phyloP scores from a whole-genome alignment of 805 yeast genomes.

The Candida jianshihensis region DNA sequence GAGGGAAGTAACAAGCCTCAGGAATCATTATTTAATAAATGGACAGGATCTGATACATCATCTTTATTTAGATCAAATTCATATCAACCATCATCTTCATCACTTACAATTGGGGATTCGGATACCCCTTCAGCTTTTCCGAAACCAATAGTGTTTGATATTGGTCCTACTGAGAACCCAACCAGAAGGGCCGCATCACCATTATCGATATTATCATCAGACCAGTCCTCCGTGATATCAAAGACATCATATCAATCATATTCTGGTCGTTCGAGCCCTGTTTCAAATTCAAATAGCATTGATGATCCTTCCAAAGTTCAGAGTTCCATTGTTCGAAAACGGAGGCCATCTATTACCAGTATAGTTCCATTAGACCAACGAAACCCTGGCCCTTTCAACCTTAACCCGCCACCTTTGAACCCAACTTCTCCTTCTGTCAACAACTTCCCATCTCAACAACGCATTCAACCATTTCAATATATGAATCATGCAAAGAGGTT shows the following conservation, averaged over 20 bases:
- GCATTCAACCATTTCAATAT: constrained; percentile 38
- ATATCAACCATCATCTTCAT: constrained; percentile 1
- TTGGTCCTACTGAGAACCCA: constrained; percentile 3
- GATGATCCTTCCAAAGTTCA: constrained; percentile 5
- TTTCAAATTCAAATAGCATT: constrained; percentile 1
- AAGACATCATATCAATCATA: not conserved
- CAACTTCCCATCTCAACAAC: constrained; percentile 24
- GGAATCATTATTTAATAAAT: constrained; percentile 17
- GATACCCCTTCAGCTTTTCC: not conserved
- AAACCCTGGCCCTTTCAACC: constrained; percentile 12
- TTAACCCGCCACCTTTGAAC: constrained; percentile 34
- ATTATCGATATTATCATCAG: not conserved
- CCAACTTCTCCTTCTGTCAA: constrained; percentile 30
- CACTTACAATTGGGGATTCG: not conserved
- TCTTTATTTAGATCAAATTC: not conserved
- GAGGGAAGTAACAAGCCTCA: constrained; percentile 8
- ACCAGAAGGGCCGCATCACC: constrained; percentile 6
- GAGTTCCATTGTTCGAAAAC: constrained; percentile 7
- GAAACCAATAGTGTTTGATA: not conserved
- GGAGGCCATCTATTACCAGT: constrained; percentile 7
- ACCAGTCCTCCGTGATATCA: constrained; percentile 1
- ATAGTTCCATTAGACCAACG: constrained; percentile 5
- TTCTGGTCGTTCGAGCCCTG: not conserved
- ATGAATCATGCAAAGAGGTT: constrained; percentile 49
- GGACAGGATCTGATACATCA: constrained; percentile 18